Conservation (phyloP, 257 asterid species). For the Datura wrightii region DNA sequence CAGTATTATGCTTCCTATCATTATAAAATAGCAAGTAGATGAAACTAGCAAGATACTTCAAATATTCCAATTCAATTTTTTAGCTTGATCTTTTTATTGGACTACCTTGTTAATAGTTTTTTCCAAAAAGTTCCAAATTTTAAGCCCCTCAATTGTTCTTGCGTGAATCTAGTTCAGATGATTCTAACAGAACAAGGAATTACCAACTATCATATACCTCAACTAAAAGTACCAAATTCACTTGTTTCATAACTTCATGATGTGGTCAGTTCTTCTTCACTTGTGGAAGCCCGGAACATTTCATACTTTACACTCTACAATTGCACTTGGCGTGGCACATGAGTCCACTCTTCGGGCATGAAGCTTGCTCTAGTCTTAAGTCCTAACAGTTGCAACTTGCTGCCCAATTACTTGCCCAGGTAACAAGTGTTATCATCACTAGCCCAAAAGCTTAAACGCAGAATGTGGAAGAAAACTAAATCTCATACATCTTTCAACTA, state of each 20-base stretch:
- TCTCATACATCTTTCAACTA: not conserved
- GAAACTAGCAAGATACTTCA: not conserved
- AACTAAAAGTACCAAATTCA: not conserved
- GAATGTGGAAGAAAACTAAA: not conserved
- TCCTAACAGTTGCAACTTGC: not conserved
- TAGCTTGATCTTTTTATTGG: slow-evolving; percentile 11
- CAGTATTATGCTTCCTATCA: not conserved
- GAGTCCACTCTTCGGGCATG: not conserved
- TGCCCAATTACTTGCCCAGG: not conserved
- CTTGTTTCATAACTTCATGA: slow-evolving; percentile 5
- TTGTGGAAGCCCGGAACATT: not conserved
- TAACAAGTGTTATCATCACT: slow-evolving; percentile 8
- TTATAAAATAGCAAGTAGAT: not conserved
- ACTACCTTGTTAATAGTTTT: slow-evolving; percentile 1
- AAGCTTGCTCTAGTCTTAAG: slow-evolving; percentile 2
- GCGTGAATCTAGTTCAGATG: not conserved
- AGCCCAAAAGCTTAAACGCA: not conserved
- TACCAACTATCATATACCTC: slow-evolving; percentile 14
- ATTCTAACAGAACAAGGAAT: not conserved
- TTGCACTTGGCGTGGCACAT: slow-evolving; percentile 25
- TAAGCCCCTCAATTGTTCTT: not conserved
- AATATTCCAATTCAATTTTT: slow-evolving; percentile 1
- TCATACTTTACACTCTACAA: not conserved
- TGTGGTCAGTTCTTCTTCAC: slow-evolving; percentile 18
- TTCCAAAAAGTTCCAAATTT: not conserved